Evolutionary conservation across 768 basidiomycete species (phyloP).

Genomic region (Hericium erinaceus): DNA sequence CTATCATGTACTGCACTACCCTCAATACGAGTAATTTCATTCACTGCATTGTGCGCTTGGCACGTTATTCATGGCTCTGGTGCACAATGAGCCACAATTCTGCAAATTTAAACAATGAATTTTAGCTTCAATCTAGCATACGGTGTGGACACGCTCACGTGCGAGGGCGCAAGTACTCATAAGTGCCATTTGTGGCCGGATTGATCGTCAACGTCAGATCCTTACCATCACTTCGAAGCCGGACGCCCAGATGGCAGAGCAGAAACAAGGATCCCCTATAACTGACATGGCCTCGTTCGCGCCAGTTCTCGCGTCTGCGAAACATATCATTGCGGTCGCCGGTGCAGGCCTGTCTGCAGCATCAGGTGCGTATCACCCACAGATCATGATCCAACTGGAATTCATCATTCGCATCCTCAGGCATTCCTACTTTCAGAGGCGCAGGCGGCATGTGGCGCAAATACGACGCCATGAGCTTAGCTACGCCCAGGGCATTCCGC

Average conservation of each 20-base stretch:
- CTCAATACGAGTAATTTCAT: not conserved
- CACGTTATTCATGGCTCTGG: too few species aligned
- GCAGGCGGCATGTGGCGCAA: slow-evolving; percentile 7
- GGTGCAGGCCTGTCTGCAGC: slow-evolving; percentile 61
- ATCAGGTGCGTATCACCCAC: not conserved
- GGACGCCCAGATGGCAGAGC: not conserved
- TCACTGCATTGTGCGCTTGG: too few species aligned
- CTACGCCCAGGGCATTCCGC: slow-evolving; percentile 3
- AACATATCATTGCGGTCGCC: slow-evolving; percentile 32
- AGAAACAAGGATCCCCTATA: not conserved
- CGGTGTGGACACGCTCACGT: too few species aligned
- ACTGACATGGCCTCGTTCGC: not conserved
- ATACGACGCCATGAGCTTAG: slow-evolving; percentile 5
- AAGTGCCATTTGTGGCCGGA: too few species aligned
- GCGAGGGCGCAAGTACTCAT: too few species aligned
- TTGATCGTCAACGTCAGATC: not conserved
- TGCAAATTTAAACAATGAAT: not conserved
- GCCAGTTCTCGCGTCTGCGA: slow-evolving; percentile 8
- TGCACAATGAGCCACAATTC: too few species aligned
- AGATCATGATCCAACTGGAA: not conserved
- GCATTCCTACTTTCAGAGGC: slow-evolving; percentile 18
- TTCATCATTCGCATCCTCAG: slow-evolving; percentile 6
- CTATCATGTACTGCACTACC: not conserved
- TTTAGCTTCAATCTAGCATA: too few species aligned
- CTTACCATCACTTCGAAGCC: not conserved